These are phyloP conservation scores for Trypanosoma scelopori DNA, from an alignment of 208 protist species.

Conservation along the genomic window DNA sequence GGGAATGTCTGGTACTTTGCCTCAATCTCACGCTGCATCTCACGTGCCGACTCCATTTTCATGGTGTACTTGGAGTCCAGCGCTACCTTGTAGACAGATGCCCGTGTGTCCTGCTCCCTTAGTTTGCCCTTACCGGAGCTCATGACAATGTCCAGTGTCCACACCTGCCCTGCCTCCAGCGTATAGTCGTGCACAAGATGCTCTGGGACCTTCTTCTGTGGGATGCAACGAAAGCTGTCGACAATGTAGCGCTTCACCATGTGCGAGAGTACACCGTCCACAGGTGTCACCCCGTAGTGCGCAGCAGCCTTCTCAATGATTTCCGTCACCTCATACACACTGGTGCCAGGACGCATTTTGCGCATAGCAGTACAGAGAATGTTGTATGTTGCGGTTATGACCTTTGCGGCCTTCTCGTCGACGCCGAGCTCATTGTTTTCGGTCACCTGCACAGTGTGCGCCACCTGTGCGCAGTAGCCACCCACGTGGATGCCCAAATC, in stretches of 20 bases:
- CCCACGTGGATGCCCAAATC: slow-evolving; percentile 99
- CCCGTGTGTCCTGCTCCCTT: slow-evolving; percentile 82
- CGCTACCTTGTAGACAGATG: slow-evolving; percentile 95
- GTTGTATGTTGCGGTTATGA: slow-evolving; percentile 95
- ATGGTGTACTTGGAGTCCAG: slow-evolving; percentile 95
- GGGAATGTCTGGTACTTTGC: slow-evolving; percentile 94
- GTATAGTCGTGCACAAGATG: slow-evolving; percentile 95
- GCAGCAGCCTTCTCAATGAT: slow-evolving; percentile 95
- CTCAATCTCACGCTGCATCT: slow-evolving; percentile 95
- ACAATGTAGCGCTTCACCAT: slow-evolving; percentile 98
- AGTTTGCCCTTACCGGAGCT: slow-evolving; percentile 90
- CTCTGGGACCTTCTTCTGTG: slow-evolving; percentile 87
- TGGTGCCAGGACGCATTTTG: slow-evolving; percentile 86
- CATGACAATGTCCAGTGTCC: slow-evolving; percentile 91
- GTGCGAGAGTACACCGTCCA: slow-evolving; percentile 98
- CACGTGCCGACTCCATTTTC: slow-evolving; percentile 97
- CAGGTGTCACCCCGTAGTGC: slow-evolving; percentile 92
- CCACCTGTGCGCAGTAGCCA: slow-evolving; percentile 96
- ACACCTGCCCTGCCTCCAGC: slow-evolving; percentile 89
- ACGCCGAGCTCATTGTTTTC: slow-evolving; percentile 74
- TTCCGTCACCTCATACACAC: slow-evolving; percentile 92
- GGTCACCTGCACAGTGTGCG: slow-evolving; percentile 95
- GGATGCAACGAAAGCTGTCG: slow-evolving; percentile 96
- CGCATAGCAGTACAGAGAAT: slow-evolving; percentile 92
- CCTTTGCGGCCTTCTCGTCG: slow-evolving; percentile 91